Percentiles rank a stretch among this genome's conserved stretches.
These are phyloP conservation scores for Corchorus capsularis DNA, from an alignment of 345 rosid species.

Conservation along the genomic window DNA sequence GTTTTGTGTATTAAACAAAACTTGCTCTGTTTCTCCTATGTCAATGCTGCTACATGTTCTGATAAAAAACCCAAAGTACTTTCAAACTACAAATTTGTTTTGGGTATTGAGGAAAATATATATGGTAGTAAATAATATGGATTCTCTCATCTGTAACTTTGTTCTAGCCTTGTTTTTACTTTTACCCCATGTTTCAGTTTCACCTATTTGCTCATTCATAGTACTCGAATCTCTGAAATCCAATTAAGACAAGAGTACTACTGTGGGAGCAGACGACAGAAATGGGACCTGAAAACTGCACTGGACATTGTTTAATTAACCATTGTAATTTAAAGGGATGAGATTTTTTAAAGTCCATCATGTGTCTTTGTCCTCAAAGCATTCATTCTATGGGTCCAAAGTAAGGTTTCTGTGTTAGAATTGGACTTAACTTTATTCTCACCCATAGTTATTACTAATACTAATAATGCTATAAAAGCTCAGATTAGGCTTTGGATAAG, in stretches of 20 bases:
- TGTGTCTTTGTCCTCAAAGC: slow-evolving; percentile 4
- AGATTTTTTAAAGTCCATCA: background rate
- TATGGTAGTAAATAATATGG: too few relatives aligned
- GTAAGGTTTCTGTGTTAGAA: background rate
- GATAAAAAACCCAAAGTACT: too few relatives aligned
- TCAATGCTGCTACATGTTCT: too few relatives aligned
- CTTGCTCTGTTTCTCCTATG: too few relatives aligned
- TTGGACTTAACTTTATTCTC: background rate
- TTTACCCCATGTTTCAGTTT: background rate
- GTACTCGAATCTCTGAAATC: background rate
- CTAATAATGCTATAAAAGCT: background rate
- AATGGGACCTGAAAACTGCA: slow-evolving; percentile 1
- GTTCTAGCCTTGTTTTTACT: background rate
- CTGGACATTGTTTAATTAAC: background rate
- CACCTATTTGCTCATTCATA: too few relatives aligned
- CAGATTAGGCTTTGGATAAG: background rate
- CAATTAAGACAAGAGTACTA: background rate
- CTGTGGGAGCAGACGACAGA: background rate
- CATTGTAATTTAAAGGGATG: background rate
- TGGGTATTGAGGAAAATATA: too few relatives aligned
- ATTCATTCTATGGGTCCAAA: background rate
- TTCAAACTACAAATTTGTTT: too few relatives aligned
- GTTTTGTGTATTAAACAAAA: too few relatives aligned
- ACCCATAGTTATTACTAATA: background rate
- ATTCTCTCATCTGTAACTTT: background rate